phyloP scores from a whole-genome alignment of 768 basidiomycete species.

The Pleurotus platypus region DNA sequence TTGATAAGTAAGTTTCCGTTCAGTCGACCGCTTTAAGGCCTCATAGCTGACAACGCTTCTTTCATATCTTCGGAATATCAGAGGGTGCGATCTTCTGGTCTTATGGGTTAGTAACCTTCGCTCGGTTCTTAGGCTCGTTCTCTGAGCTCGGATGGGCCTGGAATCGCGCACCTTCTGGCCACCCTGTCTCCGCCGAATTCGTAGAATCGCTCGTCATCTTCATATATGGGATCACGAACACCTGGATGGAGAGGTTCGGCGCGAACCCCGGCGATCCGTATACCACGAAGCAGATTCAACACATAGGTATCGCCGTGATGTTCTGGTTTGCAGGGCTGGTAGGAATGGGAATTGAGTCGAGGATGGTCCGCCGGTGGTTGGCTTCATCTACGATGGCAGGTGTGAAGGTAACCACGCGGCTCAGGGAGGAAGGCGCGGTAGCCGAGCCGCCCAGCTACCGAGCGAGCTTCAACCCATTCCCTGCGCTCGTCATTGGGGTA shows the following conservation, averaged over 20 bases:
- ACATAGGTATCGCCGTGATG: conserved; percentile 94
- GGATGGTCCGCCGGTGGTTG: conserved; percentile 67
- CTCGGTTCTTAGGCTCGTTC: conserved; percentile 91
- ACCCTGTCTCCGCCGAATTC: conserved; percentile 65
- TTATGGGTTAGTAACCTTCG: conserved; percentile 85
- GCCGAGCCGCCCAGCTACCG: conserved; percentile 71
- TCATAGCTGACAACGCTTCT: background rate
- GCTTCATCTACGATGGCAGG: conserved; percentile 48
- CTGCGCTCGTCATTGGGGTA: conserved; percentile 89
- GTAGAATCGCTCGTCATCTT: conserved; percentile 82
- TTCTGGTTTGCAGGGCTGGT: conserved; percentile 92
- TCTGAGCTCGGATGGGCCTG: conserved; percentile 92
- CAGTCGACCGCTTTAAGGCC: conserved; percentile 3
- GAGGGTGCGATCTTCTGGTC: conserved; percentile 92
- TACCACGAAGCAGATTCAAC: conserved; percentile 90
- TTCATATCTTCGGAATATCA: conserved; percentile 23
- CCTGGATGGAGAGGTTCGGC: conserved; percentile 97
- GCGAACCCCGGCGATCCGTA: conserved; percentile 76
- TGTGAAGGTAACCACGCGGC: conserved; percentile 17
- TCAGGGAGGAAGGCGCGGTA: conserved; percentile 35
- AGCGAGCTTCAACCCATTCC: conserved; percentile 87
- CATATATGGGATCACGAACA: conserved; percentile 85
- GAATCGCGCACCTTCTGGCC: conserved; percentile 64
- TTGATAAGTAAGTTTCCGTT: conserved; percentile 63
- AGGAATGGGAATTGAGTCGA: conserved; percentile 87